Base-by-base conservation (phyloP, 2,329 filamentous ascomycete species). In the Microdochium trichocladiopsis region DNA sequence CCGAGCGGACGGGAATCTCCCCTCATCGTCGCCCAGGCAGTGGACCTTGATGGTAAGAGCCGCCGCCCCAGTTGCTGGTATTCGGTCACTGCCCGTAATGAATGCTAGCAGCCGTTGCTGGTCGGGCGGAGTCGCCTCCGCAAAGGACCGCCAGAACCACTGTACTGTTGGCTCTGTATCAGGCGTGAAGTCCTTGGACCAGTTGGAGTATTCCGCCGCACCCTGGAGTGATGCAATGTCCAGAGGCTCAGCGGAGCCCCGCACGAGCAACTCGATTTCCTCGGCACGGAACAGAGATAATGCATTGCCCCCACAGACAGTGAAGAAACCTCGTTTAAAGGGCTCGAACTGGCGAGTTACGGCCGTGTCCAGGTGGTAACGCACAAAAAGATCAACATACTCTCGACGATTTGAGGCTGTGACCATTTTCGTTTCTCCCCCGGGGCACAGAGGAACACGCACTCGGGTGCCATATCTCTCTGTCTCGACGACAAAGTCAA, bases 301-400 rank as follows among this genome's bases (percentile, higher is more conserved):
- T 1, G 92, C 91, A 64, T 94, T 95, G 33, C 91, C 90, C 33
- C 87, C 88, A 64, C 90, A 95, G 25, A 96, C 90, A 0, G 88
- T 95, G 66, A 90, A 96, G 69, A 96, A 96, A 1, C 92, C 92
- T 51, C 91, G 83, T 65, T 94, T 94, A 76, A 96, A 96, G 1
- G 92, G 91, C 64, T 95, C 90, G 58, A 95, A 96, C 63, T 96
- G 91, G 41, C 89, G 80, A 37, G 81, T 74, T 1, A 96, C 87
- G 1, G 88, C 80, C 6, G 78, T 84, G 61, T 96, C 90, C 11
- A 96, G 81, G 10, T 93, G 68, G 64, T 93, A 88, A 37, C 84
- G 82, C 10, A 95, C 81, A 64, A 95, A 95, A 2, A 90, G 74
- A 59, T 93, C 87, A 51, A 96, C 90, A 61, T 93, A 96, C 61